These are phyloP conservation scores for Gastrodia elata DNA, from an alignment of 106 monocot species.

Conservation along the genomic window DNA sequence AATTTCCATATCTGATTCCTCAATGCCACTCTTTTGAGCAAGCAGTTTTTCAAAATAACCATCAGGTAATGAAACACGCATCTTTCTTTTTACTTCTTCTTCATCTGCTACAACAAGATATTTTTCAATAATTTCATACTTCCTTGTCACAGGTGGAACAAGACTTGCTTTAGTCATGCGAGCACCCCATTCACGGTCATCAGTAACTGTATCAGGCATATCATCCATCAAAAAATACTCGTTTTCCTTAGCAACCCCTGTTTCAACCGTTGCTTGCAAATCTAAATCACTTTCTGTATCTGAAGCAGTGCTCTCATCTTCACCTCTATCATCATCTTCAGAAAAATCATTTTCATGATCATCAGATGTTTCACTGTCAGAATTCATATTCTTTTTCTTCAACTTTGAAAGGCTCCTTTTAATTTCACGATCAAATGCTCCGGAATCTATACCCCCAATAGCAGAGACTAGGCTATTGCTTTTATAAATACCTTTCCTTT, in stretches of 20 bases:
- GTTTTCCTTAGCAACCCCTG: constrained; percentile 34
- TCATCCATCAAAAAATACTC: constrained; percentile 47
- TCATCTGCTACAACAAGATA: constrained; percentile 93
- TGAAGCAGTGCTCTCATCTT: constrained; percentile 56
- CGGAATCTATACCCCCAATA: constrained; percentile 45
- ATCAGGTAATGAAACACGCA: constrained; percentile 89
- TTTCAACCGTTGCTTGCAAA: constrained; percentile 20
- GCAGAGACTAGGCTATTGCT: constrained; percentile 19
- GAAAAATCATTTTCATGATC: constrained; percentile 51
- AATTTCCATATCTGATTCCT: constrained; percentile 83
- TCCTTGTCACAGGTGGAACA: constrained; percentile 91
- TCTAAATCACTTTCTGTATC: constrained; percentile 87
- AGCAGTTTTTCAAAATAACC: constrained; percentile 76
- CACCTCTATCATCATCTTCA: constrained; percentile 49
- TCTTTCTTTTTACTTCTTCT: constrained; percentile 76
- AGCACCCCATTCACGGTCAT: constrained; percentile 98
- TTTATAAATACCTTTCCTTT: constrained; percentile 37
- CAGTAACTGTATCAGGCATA: constrained; percentile 36
- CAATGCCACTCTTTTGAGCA: constrained; percentile 64
- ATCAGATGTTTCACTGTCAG: constrained; percentile 89
- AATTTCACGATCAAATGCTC: constrained; percentile 55
- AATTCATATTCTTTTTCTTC: constrained; percentile 50
- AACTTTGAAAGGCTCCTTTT: constrained; percentile 75
- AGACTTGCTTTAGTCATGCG: constrained; percentile 99
- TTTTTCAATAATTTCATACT: constrained; percentile 90